Evolutionary conservation across 139 green algal genomes (phyloP).

Genomic region (Volvox reticuliferus): DNA sequence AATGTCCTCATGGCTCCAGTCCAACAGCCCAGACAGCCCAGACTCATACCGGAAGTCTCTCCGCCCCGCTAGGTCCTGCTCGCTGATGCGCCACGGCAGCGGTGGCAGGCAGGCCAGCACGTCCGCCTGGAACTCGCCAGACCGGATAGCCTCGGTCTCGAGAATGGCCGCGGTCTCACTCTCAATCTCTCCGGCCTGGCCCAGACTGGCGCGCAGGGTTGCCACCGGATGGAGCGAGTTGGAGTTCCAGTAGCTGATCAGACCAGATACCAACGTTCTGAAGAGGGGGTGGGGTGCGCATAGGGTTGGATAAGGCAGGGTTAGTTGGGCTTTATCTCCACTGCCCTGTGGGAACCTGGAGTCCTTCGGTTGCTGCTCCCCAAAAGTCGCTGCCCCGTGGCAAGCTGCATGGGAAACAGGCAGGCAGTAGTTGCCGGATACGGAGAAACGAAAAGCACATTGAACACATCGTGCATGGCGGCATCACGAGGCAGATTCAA

Average conservation of each 20-base stretch:
- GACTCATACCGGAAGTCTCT: constrained; percentile 79
- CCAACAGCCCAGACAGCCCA: too few relatives aligned
- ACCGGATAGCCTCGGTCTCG: constrained; percentile 61
- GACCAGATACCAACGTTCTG: constrained; percentile 60
- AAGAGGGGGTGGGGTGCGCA: background rate
- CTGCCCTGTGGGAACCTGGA: too few relatives aligned
- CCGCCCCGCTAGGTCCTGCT: constrained; percentile 72
- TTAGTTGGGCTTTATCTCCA: too few relatives aligned
- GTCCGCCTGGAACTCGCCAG: constrained; percentile 32
- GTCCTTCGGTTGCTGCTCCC: too few relatives aligned
- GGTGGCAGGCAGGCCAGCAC: constrained; percentile 88
- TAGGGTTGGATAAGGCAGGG: background rate
- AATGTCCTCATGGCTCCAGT: too few relatives aligned
- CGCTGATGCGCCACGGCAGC: constrained; percentile 81
- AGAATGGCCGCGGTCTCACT: constrained; percentile 79
- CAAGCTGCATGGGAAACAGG: too few relatives aligned
- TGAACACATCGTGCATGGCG: too few relatives aligned
- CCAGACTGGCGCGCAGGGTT: constrained; percentile 27
- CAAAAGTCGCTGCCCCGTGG: too few relatives aligned
- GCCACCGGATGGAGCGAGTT: constrained; percentile 8
- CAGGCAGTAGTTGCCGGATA: too few relatives aligned
- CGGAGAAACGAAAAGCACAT: too few relatives aligned
- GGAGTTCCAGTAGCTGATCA: constrained; percentile 53
- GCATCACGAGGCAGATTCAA: too few relatives aligned
- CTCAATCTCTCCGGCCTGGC: constrained; percentile 79